phyloP scores from a whole-genome alignment of 176 grass and related monocot genomes.

The Aechmea fasciata region DNA sequence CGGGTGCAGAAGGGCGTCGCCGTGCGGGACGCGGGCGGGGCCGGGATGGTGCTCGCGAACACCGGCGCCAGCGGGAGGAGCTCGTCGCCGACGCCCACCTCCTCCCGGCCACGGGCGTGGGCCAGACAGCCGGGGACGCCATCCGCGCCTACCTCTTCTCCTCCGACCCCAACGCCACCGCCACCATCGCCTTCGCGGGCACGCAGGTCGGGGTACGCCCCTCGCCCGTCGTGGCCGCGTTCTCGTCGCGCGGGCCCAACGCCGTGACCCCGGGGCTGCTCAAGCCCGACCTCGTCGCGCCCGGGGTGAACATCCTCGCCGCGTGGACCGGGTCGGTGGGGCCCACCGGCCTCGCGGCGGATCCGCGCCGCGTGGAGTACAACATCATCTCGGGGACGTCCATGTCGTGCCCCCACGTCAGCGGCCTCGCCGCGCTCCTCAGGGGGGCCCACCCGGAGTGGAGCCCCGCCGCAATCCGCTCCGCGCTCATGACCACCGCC shows the following conservation, averaged over 20 bases:
- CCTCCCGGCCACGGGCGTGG: conserved; percentile 58
- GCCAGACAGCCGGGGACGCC: conserved; percentile 55
- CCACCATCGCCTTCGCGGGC: conserved; percentile 56
- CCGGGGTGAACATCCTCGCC: conserved; percentile 88
- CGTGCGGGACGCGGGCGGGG: conserved; percentile 63
- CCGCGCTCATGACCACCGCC: conserved; percentile 79
- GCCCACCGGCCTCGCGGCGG: conserved; percentile 46
- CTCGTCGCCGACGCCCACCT: conserved; percentile 82
- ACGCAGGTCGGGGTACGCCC: conserved; percentile 69
- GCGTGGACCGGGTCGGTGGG: conserved; percentile 62
- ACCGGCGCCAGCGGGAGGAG: conserved; percentile 77
- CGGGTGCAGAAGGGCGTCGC: conserved; percentile 83
- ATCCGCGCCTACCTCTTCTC: conserved; percentile 51
- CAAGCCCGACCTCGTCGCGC: conserved; percentile 82
- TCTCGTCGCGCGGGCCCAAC: conserved; percentile 87
- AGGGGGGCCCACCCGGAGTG: conserved; percentile 60
- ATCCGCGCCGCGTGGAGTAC: conserved; percentile 54
- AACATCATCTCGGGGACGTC: conserved; percentile 97
- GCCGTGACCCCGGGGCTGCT: conserved; percentile 53
- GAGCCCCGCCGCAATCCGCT: conserved; percentile 74
- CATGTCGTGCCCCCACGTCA: conserved; percentile 98
- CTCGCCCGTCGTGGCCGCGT: conserved; percentile 82
- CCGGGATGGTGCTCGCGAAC: conserved; percentile 87
- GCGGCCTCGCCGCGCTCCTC: conserved; percentile 71
- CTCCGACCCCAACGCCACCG: conserved; percentile 58